Conservation (phyloP, 768 basidiomycete genomes). For the Leccinum variicolor region DNA sequence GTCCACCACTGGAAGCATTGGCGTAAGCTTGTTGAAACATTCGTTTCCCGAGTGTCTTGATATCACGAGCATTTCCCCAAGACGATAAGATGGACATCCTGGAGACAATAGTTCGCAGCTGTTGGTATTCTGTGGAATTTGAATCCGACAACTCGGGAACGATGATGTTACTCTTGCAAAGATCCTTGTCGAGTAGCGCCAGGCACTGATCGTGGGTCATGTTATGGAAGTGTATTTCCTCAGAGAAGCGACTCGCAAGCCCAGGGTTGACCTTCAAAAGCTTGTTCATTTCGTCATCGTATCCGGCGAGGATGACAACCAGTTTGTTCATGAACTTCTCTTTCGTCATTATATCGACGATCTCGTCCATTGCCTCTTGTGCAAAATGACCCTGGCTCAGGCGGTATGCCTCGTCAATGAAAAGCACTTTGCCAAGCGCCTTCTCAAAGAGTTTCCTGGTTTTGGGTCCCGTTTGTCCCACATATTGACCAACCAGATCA, state of each 20-base stretch:
- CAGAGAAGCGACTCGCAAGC: slow-evolving; percentile 65
- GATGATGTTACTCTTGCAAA: slow-evolving; percentile 42
- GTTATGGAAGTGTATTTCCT: slow-evolving; percentile 53
- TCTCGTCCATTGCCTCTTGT: slow-evolving; percentile 69
- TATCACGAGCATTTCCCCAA: slow-evolving; percentile 72
- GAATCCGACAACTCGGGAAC: slow-evolving; percentile 31
- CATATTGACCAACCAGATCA: slow-evolving; percentile 65
- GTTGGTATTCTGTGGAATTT: slow-evolving; percentile 1
- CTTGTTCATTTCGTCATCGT: slow-evolving; percentile 62
- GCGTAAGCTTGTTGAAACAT: slow-evolving; percentile 14
- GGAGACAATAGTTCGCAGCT: slow-evolving; percentile 24
- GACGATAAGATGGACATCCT: slow-evolving; percentile 44
- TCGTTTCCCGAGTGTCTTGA: slow-evolving; percentile 43
- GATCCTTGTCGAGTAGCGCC: slow-evolving; percentile 43
- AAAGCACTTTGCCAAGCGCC: slow-evolving; percentile 64
- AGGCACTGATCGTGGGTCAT: slow-evolving; percentile 50
- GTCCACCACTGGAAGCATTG: slow-evolving; percentile 8
- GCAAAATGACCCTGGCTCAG: slow-evolving; percentile 60
- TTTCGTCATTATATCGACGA: slow-evolving; percentile 61
- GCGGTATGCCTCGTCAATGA: slow-evolving; percentile 72
- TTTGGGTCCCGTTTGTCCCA: slow-evolving; percentile 72
- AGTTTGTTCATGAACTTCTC: slow-evolving; percentile 55
- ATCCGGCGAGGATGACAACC: slow-evolving; percentile 67
- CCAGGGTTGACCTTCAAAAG: slow-evolving; percentile 59
- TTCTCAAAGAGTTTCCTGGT: slow-evolving; percentile 57